phyloP scores from a whole-genome alignment of 2,329 filamentous ascomycete species.

The Biscogniauxia mediterranea region DNA sequence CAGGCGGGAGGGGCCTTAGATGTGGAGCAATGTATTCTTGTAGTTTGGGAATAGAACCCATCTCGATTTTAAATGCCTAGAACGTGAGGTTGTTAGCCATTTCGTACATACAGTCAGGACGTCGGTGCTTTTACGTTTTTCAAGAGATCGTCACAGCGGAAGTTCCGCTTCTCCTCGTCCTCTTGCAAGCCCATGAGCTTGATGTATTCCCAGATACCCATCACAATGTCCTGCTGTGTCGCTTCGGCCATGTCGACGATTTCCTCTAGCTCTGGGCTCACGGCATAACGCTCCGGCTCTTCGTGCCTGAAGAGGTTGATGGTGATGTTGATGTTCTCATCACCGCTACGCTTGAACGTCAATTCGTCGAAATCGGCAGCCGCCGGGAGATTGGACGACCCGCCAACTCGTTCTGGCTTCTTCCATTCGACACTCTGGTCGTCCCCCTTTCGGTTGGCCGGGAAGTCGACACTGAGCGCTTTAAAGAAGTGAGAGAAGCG shows the following conservation, averaged over 20 bases:
- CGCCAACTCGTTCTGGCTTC: slow-evolving; percentile 63
- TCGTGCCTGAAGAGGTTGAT: slow-evolving; percentile 86
- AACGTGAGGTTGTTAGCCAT: slow-evolving; percentile 28
- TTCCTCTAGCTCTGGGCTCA: slow-evolving; percentile 77
- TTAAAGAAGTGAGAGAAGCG: slow-evolving; percentile 81
- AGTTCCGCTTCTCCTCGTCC: slow-evolving; percentile 90
- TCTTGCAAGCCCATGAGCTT: slow-evolving; percentile 82
- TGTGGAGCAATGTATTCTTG: slow-evolving; percentile 78
- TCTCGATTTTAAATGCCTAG: slow-evolving; percentile 70
- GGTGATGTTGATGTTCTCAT: slow-evolving; percentile 88
- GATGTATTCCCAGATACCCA: slow-evolving; percentile 95
- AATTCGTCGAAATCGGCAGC: slow-evolving; percentile 84
- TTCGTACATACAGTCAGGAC: slow-evolving; percentile 1
- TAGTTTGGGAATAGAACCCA: slow-evolving; percentile 81
- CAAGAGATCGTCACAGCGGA: slow-evolving; percentile 83
- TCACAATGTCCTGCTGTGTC: slow-evolving; percentile 81
- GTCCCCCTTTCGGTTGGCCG: slow-evolving; percentile 56
- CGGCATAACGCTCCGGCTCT: slow-evolving; percentile 76
- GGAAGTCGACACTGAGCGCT: slow-evolving; percentile 72
- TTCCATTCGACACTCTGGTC: slow-evolving; percentile 78
- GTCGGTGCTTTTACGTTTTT: slow-evolving; percentile 60
- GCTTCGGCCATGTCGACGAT: slow-evolving; percentile 85
- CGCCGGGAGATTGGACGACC: slow-evolving; percentile 55
- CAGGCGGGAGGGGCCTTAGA: slow-evolving; percentile 74
- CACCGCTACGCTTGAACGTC: slow-evolving; percentile 85